These are phyloP conservation scores for Leccinellum luteum DNA, from an alignment of 768 basidiomycete species.

Conservation along the genomic window DNA sequence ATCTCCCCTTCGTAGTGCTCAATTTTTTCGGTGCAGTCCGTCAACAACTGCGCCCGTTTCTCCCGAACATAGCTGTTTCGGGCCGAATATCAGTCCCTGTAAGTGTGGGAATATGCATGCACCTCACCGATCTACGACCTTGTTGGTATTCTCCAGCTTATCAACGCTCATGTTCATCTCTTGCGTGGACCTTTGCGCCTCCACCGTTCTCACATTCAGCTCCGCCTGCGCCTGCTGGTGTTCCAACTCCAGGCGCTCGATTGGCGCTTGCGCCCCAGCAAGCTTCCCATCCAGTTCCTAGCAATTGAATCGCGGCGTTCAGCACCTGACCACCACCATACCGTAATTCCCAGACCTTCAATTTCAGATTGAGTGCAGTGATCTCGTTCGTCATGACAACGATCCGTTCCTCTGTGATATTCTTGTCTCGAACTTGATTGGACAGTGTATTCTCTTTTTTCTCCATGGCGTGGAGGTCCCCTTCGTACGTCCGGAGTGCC, in stretches of 20 bases:
- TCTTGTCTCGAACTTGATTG: constrained; percentile 59
- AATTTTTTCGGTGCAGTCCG: constrained; percentile 57
- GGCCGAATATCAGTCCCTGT: neutral
- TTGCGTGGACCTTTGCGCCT: constrained; percentile 56
- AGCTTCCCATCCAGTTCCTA: constrained; percentile 68
- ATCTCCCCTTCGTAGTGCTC: constrained; percentile 47
- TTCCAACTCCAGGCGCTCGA: constrained; percentile 58
- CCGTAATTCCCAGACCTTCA: constrained; percentile 44
- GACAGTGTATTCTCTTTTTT: constrained; percentile 56
- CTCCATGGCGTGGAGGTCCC: constrained; percentile 60
- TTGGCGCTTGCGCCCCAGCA: constrained; percentile 58
- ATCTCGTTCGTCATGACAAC: constrained; percentile 60
- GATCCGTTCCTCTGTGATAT: constrained; percentile 53
- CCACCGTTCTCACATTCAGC: constrained; percentile 43
- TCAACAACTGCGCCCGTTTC: constrained; percentile 56
- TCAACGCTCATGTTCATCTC: constrained; percentile 67
- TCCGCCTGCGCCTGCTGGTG: constrained; percentile 50
- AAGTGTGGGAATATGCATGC: neutral
- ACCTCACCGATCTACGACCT: constrained; percentile 59
- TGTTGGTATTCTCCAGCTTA: constrained; percentile 57
- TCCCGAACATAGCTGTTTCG: constrained; percentile 69
- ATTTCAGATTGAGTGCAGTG: constrained; percentile 36
- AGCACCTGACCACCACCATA: neutral
- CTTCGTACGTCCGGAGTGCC: constrained; percentile 53
- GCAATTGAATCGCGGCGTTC: neutral